Evolutionary conservation across 2,329 filamentous ascomycete genomes (phyloP).

Genomic region (Phaeosphaeriaceae sp.): DNA sequence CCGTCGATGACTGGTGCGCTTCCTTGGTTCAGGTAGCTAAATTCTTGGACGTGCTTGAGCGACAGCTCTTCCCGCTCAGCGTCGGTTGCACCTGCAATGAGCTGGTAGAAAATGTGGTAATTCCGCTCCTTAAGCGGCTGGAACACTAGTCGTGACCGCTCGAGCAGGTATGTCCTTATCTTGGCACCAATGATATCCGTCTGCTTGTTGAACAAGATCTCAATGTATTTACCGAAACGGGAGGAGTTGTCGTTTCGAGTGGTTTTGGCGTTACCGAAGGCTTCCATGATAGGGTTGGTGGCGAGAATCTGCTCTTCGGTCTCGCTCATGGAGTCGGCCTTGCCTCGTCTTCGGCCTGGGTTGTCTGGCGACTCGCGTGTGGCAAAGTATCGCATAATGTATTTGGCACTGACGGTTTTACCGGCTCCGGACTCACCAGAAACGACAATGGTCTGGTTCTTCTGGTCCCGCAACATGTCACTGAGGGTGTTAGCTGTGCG

Average conservation of each 20-base stretch:
- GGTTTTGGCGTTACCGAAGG: conserved; percentile 99
- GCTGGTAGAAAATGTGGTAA: conserved; percentile 99
- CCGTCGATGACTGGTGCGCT: conserved; percentile 90
- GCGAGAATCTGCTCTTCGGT: conserved; percentile 98
- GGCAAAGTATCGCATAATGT: conserved; percentile 99
- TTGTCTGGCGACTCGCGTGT: conserved; percentile 94
- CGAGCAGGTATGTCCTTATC: conserved; percentile 93
- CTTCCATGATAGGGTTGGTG: conserved; percentile 99
- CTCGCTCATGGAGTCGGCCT: conserved; percentile 85
- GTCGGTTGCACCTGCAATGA: conserved; percentile 90
- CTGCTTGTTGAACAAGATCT: conserved; percentile 97
- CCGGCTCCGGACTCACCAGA: conserved; percentile 98
- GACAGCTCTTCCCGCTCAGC: conserved; percentile 80
- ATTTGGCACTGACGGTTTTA: conserved; percentile 99
- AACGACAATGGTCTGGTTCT: conserved; percentile 99
- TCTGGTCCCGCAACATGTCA: conserved; percentile 94
- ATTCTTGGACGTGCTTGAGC: conserved; percentile 84
- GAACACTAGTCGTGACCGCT: conserved; percentile 94
- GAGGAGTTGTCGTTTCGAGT: conserved; percentile 99
- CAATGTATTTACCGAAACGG: conserved; percentile 98
- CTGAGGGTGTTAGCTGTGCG: conserved; percentile 53
- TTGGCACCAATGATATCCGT: conserved; percentile 98
- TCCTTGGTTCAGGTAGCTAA: conserved; percentile 95
- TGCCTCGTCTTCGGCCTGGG: conserved; percentile 79
- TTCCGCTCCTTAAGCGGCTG: conserved; percentile 97